Conservation (phyloP, 805 yeast species). For the Wickerhamia fluorescens region DNA sequence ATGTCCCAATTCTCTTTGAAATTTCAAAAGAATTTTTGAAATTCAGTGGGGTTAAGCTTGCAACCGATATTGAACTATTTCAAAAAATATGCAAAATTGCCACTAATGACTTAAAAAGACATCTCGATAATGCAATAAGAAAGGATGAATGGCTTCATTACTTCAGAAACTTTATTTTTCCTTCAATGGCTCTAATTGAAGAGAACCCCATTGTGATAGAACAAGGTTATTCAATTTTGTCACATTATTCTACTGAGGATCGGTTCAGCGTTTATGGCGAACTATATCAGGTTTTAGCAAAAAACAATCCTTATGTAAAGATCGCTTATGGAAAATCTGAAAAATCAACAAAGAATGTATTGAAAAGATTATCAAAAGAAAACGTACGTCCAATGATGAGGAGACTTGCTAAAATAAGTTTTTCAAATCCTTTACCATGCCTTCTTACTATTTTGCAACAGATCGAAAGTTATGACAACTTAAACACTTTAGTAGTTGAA, state of each 20-base stretch:
- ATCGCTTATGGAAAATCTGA: constrained; percentile 61
- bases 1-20: constrained; percentile 39
- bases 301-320: constrained; percentile 49
- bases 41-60: constrained; percentile 50
- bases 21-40: constrained; percentile 43
- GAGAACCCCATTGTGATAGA: constrained; percentile 55
- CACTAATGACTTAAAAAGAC: constrained; percentile 23
- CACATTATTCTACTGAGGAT: constrained; percentile 48
- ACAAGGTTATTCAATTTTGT: constrained; percentile 51
- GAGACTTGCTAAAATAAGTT: constrained; percentile 62
- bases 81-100: constrained; percentile 60
- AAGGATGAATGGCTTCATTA: constrained; percentile 46
- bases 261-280: constrained; percentile 82
- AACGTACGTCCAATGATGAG: constrained; percentile 70
- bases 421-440: constrained; percentile 73
- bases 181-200: constrained; percentile 47
- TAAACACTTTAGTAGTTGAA: constrained; percentile 69
- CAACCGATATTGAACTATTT: constrained; percentile 41
- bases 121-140: constrained; percentile 3
- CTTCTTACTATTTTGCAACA: constrained; percentile 67
- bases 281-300: constrained; percentile 49
- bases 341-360: constrained; percentile 66
- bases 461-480: constrained; percentile 86
- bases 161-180: constrained; percentile 60
- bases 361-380: constrained; percentile 78